Evolutionary conservation across 1,284 basidiomycete genomes (phyloP).

Genomic region (Trichosporon sp.): DNA sequence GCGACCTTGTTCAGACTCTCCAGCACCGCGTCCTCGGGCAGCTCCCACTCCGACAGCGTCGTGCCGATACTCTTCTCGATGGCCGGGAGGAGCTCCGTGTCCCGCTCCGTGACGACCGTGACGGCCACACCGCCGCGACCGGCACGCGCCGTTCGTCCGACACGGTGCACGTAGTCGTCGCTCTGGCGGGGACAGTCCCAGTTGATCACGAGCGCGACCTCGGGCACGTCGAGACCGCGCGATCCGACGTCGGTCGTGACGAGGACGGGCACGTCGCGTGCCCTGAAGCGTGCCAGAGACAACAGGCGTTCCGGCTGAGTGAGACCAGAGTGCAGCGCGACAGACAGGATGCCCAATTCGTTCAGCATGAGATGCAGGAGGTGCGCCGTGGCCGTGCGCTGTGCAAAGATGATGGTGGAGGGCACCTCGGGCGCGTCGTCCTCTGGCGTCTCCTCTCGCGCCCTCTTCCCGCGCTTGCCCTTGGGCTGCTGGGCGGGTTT

Average conservation of each 20-base stretch:
- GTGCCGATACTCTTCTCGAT: slow-evolving; percentile 74
- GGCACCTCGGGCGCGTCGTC: slow-evolving; percentile 62
- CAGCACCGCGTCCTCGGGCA: slow-evolving; percentile 81
- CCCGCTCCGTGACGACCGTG: slow-evolving; percentile 91
- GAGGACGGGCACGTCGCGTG: slow-evolving; percentile 83
- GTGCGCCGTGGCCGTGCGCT: slow-evolving; percentile 82
- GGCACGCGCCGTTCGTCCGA: slow-evolving; percentile 86
- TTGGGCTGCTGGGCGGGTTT: slow-evolving; percentile 9
- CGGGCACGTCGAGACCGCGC: slow-evolving; percentile 90
- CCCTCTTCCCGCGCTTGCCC: slow-evolving; percentile 35
- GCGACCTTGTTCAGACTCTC: slow-evolving; percentile 85
- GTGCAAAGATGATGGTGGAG: slow-evolving; percentile 94
- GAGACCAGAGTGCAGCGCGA: slow-evolving; percentile 89
- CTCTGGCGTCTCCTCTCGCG: slow-evolving; percentile 45
- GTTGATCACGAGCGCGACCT: slow-evolving; percentile 92
- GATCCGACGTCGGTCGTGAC: slow-evolving; percentile 94
- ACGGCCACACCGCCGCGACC: slow-evolving; percentile 86
- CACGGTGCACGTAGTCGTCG: slow-evolving; percentile 65
- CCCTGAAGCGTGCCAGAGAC: slow-evolving; percentile 83
- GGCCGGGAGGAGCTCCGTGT: slow-evolving; percentile 78
- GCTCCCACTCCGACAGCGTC: slow-evolving; percentile 69
- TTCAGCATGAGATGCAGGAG: slow-evolving; percentile 82
- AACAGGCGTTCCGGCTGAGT: slow-evolving; percentile 81
- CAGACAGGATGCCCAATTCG: slow-evolving; percentile 76
- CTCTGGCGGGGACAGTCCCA: slow-evolving; percentile 80